Conservation (phyloP, 768 basidiomycete genomes). For the Amanita phalloides region DNA sequence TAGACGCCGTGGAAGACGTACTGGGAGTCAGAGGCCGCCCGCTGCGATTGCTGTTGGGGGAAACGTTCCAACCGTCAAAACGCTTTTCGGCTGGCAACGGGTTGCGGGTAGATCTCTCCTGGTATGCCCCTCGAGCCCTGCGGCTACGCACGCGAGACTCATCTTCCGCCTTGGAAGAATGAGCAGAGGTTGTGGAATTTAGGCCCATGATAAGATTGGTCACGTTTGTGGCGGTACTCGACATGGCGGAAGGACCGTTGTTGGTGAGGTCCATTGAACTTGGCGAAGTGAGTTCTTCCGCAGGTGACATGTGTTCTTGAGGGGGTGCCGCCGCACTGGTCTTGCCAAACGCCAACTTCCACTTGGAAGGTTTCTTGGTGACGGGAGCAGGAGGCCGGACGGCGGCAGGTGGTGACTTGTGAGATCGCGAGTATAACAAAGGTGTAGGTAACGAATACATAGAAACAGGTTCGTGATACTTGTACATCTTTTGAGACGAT, state of each 20-base stretch:
- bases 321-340: constrained; percentile 25
- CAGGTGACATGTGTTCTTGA: constrained; percentile 27
- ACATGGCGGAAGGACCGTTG: constrained; percentile 27
- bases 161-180: constrained; percentile 25
- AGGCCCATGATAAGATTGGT: constrained; percentile 65
- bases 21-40: constrained; percentile 43
- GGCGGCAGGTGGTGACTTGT: constrained; percentile 9
- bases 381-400: constrained; percentile 21
- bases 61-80: constrained; percentile 31
- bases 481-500: constrained; percentile 12
- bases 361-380: constrained; percentile 76
- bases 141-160: constrained; percentile 41
- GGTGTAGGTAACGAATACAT: constrained; percentile 32
- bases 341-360: constrained; percentile 74
- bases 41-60: constrained; percentile 52
- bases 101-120: constrained; percentile 1
- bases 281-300: constrained; percentile 26
- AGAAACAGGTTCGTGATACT: constrained; percentile 33
- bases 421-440: constrained; percentile 16
- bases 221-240: constrained; percentile 71
- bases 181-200: constrained; percentile 30
- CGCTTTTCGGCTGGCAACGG: constrained; percentile 16
- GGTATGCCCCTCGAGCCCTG: constrained; percentile 18
- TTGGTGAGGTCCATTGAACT: constrained; percentile 17
- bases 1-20: constrained; percentile 51